These are phyloP conservation scores for Mycena galericulata DNA, from an alignment of 768 basidiomycete species.

Conservation along the genomic window DNA sequence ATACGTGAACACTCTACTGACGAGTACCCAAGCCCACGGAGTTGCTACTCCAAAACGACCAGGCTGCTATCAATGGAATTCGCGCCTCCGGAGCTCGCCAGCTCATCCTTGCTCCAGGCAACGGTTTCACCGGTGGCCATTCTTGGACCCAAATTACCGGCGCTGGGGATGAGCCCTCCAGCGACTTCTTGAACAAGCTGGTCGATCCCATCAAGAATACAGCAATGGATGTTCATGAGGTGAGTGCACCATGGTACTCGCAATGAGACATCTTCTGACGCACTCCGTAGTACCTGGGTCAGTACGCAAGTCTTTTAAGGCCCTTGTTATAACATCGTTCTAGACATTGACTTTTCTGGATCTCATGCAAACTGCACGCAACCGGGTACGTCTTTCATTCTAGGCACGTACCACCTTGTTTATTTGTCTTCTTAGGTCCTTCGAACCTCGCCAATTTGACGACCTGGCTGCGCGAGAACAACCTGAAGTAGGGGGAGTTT, in stretches of 20 bases:
- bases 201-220: slow-evolving; percentile 54
- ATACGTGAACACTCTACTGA: neutral
- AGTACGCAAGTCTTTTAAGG: neutral
- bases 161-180: slow-evolving; percentile 50
- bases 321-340: neutral
- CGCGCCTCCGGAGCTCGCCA: slow-evolving; percentile 53
- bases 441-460: slow-evolving; percentile 57
- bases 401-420: neutral
- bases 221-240: slow-evolving; percentile 62
- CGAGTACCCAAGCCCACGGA: slow-evolving; percentile 48
- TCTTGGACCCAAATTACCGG: slow-evolving; percentile 55
- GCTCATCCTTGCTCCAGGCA: slow-evolving; percentile 60
- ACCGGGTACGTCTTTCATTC: slow-evolving; percentile 43
- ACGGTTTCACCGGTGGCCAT: slow-evolving; percentile 60
- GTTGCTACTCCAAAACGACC: slow-evolving; percentile 55
- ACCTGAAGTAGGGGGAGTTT: slow-evolving; percentile 49
- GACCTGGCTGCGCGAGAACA: slow-evolving; percentile 55
- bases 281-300: slow-evolving; percentile 31
- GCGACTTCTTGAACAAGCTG: slow-evolving; percentile 55
- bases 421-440: slow-evolving; percentile 39
- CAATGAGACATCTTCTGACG: neutral
- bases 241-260: slow-evolving; percentile 20
- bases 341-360: slow-evolving; percentile 59
- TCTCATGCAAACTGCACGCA: slow-evolving; percentile 56
- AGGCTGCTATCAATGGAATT: slow-evolving; percentile 59